Percentiles rank a stretch among this genome's conserved stretches.
Conservation (phyloP, 1,139 yeast genomes). For the Yamadazyma jaroonii region DNA sequence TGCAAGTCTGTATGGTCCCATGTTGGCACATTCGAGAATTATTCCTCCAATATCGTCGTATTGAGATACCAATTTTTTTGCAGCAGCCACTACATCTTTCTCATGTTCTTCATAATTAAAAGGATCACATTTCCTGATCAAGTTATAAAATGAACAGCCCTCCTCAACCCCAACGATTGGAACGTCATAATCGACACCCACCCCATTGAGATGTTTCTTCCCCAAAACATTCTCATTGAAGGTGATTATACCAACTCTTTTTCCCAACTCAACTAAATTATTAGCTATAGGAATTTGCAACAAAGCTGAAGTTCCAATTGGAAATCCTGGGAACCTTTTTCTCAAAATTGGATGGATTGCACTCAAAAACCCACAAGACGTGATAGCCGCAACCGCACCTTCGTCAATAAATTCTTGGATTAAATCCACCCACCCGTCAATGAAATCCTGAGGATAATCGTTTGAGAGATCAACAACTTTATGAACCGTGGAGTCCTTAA, state of each 20-base stretch:
- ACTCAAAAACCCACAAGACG: conserved; percentile 24
- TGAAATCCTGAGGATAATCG: conserved; percentile 14
- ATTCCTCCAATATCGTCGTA: conserved; percentile 19
- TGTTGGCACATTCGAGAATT: conserved; percentile 26
- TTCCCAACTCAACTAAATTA: conserved; percentile 15
- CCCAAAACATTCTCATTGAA: conserved; percentile 22
- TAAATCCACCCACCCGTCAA: conserved; percentile 16
- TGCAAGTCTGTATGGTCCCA: conserved; percentile 23
- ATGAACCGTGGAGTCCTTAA: conserved; percentile 16
- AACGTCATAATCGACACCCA: conserved; percentile 19
- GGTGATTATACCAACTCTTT: conserved; percentile 24
- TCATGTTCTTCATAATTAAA: conserved; percentile 18
- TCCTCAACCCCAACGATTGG: conserved; percentile 18
- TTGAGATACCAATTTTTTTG: conserved; percentile 12
- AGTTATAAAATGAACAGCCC: conserved; percentile 18
- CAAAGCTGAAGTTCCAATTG: conserved; percentile 26
- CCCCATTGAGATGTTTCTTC: conserved; percentile 22
- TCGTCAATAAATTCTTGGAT: conserved; percentile 13
- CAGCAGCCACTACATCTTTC: conserved; percentile 12
- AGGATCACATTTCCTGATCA: conserved; percentile 18
- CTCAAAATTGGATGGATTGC: conserved; percentile 22
- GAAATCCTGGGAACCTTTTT: conserved; percentile 17
- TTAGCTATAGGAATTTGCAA: conserved; percentile 25
- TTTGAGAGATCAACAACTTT: conserved; percentile 15
- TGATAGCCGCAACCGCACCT: conserved; percentile 20